Evolutionary conservation across 495 filamentous ascomycete species (phyloP).

Genomic region (Diplogelasinospora grovesii): DNA sequence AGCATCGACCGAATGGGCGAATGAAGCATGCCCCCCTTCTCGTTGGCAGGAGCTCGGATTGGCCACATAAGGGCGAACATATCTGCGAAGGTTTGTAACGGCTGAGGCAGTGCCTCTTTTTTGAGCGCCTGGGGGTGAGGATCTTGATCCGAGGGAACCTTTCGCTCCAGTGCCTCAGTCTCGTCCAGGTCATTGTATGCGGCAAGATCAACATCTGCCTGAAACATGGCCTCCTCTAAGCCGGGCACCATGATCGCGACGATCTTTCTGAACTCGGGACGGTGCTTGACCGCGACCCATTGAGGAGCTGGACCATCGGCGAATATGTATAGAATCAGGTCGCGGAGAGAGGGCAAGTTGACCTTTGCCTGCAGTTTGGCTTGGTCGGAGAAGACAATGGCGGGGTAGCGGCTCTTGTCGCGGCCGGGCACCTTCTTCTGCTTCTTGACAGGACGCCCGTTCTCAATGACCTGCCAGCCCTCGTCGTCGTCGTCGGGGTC

Average conservation of each 20-base stretch:
- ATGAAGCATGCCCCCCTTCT: slow-evolving; percentile 67
- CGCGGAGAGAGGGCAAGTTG: slow-evolving; percentile 72
- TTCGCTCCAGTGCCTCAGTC: no score
- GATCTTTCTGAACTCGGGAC: slow-evolving; percentile 68
- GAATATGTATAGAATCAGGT: slow-evolving; percentile 78
- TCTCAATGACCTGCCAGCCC: slow-evolving; percentile 47
- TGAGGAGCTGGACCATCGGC: slow-evolving; percentile 77
- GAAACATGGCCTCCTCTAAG: slow-evolving; percentile 83
- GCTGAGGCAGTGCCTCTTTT: slow-evolving; percentile 50
- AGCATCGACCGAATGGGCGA: slow-evolving; percentile 77
- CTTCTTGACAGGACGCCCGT: slow-evolving; percentile 43
- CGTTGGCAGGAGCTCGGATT: slow-evolving; percentile 75
- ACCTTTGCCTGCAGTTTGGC: slow-evolving; percentile 65
- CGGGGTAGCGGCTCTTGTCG: slow-evolving; percentile 60
- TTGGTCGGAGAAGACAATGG: slow-evolving; percentile 60
- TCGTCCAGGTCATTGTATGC: slow-evolving; percentile 30
- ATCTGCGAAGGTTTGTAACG: slow-evolving; percentile 64
- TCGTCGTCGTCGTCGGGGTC: slow-evolving; percentile 33
- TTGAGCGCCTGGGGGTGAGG: slow-evolving; percentile 62
- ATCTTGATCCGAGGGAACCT: no score
- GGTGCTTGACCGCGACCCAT: slow-evolving; percentile 78
- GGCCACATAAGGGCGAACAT: slow-evolving; percentile 90
- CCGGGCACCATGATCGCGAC: slow-evolving; percentile 94
- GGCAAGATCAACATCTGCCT: slow-evolving; percentile 53
- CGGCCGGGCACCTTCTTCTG: slow-evolving; percentile 50